Percentiles rank a stretch among this genome's conserved stretches.
phyloP scores from a whole-genome alignment of 768 basidiomycete species.

The Coprinopsis marcescibilis region DNA sequence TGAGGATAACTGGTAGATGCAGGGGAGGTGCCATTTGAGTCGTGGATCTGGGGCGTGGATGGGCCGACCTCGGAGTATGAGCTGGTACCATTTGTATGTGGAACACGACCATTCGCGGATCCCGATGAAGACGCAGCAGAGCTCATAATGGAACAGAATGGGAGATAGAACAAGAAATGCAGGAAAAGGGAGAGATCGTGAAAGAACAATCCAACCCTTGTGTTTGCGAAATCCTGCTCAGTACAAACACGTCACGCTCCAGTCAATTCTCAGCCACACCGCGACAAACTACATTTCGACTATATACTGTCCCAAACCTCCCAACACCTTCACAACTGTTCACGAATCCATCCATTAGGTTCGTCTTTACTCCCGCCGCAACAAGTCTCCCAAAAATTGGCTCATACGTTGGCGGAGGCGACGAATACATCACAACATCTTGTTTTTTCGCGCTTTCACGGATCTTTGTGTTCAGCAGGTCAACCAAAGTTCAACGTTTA shows the following conservation, averaged over 20 bases:
- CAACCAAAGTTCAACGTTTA: neutral
- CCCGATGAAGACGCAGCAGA: conserved; percentile 35
- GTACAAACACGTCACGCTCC: too few relatives aligned
- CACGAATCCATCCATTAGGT: conserved; percentile 57
- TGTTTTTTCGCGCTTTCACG: neutral
- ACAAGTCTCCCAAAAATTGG: conserved; percentile 42
- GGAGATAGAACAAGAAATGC: conserved; percentile 11
- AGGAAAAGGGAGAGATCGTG: conserved; percentile 13
- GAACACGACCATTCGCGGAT: conserved; percentile 46
- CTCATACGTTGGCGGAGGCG: conserved; percentile 45
- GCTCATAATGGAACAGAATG: conserved; percentile 23
- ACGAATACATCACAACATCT: conserved; percentile 24
- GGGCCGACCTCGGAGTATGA: conserved; percentile 33
- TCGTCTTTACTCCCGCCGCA: conserved; percentile 35
- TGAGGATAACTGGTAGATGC: conserved; percentile 37
- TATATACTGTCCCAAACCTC: conserved; percentile 38
- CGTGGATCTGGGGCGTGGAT: conserved; percentile 29
- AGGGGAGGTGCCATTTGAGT: conserved; percentile 28
- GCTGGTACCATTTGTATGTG: conserved; percentile 44
- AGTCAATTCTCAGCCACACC: too few relatives aligned
- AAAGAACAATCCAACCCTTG: conserved; percentile 5
- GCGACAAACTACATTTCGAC: conserved; percentile 12
- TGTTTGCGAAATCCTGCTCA: too few relatives aligned
- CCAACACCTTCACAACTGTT: conserved; percentile 33
- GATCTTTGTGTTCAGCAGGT: conserved; percentile 1